Percentiles rank a stretch among this genome's conserved stretches.
Conservation (phyloP, 352 stramenopile genomes). For the Phytophthora fragariae region DNA sequence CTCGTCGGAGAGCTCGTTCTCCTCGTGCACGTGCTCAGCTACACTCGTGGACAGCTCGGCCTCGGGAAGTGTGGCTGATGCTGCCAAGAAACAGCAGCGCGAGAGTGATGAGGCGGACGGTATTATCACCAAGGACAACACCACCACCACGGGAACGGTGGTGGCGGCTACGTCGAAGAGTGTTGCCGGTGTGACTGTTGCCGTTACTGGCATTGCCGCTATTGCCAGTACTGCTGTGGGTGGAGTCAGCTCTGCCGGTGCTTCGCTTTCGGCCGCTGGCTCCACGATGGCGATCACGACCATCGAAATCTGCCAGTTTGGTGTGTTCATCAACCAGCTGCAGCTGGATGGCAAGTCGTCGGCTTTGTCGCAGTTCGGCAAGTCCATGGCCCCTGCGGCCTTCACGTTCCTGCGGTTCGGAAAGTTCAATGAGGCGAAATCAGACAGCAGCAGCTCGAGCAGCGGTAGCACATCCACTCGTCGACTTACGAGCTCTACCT, state of each 20-base stretch:
- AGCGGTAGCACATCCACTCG: slow-evolving; percentile 32
- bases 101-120: slow-evolving; percentile 48
- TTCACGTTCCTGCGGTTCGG: slow-evolving; percentile 86
- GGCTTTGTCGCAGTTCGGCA: slow-evolving; percentile 71
- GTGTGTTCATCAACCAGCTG: slow-evolving; percentile 79
- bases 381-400: slow-evolving; percentile 74
- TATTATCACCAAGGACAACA: slow-evolving; percentile 76
- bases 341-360: slow-evolving; percentile 79
- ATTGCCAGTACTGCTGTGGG: slow-evolving; percentile 72
- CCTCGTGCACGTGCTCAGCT: slow-evolving; percentile 70
- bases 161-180: slow-evolving; percentile 74
- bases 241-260: slow-evolving; percentile 44
- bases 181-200: slow-evolving; percentile 74
- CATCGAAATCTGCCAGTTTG: slow-evolving; percentile 84
- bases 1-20: slow-evolving; percentile 70
- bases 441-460: slow-evolving; percentile 34
- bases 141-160: slow-evolving; percentile 59
- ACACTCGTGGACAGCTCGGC: slow-evolving; percentile 52
- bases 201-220: slow-evolving; percentile 72
- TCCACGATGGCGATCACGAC: slow-evolving; percentile 77
- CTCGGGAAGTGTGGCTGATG: slow-evolving; percentile 49
- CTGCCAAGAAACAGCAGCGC: slow-evolving; percentile 70
- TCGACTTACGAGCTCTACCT: slow-evolving; percentile 37
- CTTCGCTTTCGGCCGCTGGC: slow-evolving; percentile 59
- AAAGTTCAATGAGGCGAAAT: slow-evolving; percentile 49